Base-by-base conservation (phyloP, 2,329 filamentous ascomycete genomes). In the Alternaria sp. region DNA sequence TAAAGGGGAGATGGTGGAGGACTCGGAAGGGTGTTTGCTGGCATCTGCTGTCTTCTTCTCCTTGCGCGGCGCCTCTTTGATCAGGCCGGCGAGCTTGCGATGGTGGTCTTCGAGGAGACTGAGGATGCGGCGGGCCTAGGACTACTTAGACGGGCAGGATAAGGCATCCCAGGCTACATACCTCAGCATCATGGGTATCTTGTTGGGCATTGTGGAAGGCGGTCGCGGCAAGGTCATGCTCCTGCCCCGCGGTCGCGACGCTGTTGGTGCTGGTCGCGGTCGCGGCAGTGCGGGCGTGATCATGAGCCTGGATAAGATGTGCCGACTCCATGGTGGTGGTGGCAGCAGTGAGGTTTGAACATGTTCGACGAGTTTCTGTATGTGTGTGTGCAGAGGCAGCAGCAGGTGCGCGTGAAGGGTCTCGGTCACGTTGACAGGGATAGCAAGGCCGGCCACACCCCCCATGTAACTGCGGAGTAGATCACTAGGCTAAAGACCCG, bases 71-170 rank as follows among this genome's bases (percentile, higher is more conserved):
- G 91, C 89, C 43, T 90, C 86, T 72, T 90, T 90, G 65, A 98
- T 87, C 42, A 97, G 87, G 65, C 91, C 88, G 16, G 94, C 93
- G 12, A 98, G 88, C 63, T 88, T 89, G 67, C 89, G 87, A 77
- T 99, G 95, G 77, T 99, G 93, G 64, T 91, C 86, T 78, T 97
- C 93, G 59, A 99, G 88, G 3, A 98, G 86, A 66, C 87, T 88
- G 61, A 99, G 83, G 9, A 94, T 95, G 53, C 95, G 88, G 51
- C 96, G 81, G 14, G 94, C 94, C 84, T 97, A 55, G 30, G 20
- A 2, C 5, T 16, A 7, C 36, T 51, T 51, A 51, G 49, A 51
- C 49, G 12, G 8, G 38, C 53, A 36, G 56, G 53, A 3, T 18
- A 85, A 64, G 20, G 5, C 5, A 12, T 24, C 1, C 2, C 5